phyloP scores from a whole-genome alignment of 257 asterid species.

The Capsicum pubescens region DNA sequence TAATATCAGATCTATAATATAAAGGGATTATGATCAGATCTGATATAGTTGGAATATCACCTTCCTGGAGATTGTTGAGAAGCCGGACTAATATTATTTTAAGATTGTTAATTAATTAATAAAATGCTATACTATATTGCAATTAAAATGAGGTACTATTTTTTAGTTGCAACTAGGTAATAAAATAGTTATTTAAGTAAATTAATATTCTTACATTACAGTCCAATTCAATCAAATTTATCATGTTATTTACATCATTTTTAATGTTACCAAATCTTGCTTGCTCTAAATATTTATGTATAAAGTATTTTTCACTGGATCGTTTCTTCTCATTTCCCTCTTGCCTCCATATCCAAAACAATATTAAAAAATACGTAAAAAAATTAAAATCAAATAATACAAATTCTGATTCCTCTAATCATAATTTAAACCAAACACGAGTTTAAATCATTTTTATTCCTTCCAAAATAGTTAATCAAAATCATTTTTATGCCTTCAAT shows the following conservation, averaged over 20 bases:
- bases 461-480: not conserved
- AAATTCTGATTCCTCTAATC: not conserved
- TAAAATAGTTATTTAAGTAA: too few relatives aligned
- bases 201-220: not conserved
- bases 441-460: not conserved
- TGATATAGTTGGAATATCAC: not conserved
- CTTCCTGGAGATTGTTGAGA: constrained; percentile 5
- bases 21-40: constrained; percentile 13
- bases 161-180: not conserved
- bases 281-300: not conserved
- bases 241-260: not conserved
- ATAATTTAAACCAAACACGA: not conserved
- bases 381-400: not conserved
- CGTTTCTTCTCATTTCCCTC: not conserved
- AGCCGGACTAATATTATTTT: not conserved
- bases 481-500: not conserved
- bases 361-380: not conserved
- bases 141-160: not conserved
- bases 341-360: not conserved
- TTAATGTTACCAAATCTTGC: not conserved
- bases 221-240: not conserved
- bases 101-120: not conserved
- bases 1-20: not conserved
- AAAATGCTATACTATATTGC: not conserved
- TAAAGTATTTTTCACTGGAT: not conserved